Base-by-base conservation (phyloP, 2,329 filamentous ascomycete species). In the Chaetomium strumarium region DNA sequence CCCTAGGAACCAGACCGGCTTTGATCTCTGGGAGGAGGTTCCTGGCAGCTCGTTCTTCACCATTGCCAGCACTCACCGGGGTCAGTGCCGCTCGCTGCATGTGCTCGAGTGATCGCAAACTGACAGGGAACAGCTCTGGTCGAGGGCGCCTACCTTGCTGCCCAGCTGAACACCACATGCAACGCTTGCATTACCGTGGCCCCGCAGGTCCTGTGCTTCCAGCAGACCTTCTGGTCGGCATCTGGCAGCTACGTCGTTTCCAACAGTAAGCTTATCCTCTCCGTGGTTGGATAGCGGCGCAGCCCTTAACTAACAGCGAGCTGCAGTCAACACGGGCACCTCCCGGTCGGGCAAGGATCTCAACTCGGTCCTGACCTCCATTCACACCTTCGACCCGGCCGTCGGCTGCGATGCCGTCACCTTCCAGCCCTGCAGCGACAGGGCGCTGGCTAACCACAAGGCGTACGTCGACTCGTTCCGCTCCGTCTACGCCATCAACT, bases 11-110 rank as follows among this genome's bases (percentile, higher is more conserved):
- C 68, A 74, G 57, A 79, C 77, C 0, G 78, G 79, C 6, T 93
- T 83, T 62, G 89, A 95, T 66, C 76, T 95, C 3, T 93, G 89
- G 89, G 89, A 93, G 66, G 89, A 93, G 66, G 80, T 91, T 13
- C 72, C 75, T 20, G 86, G 87, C 38, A 84, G 80, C 19, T 90
- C 86, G 0, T 93, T 91, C 73, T 95, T 92, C 69, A 93, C 88
- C 1, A 71, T 83, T 31, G 80, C 82, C 3, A 77, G 79, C 38
- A 81, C 87, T 55, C 83, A 92, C 65, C 81, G 88, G 60, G 77
- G 83, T 62, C 64, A 77, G 56, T 68, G 11, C 30, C 5, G 11
- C 8, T 11, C 1, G 1, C 10, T n/a, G 14, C 5, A 7, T 16
- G 11, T 2, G 7, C 12, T 36, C 4, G 11, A 33, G 24, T 7